Conservation (phyloP, 192 early-diverging fungal genomes). For the Podila horticola region DNA sequence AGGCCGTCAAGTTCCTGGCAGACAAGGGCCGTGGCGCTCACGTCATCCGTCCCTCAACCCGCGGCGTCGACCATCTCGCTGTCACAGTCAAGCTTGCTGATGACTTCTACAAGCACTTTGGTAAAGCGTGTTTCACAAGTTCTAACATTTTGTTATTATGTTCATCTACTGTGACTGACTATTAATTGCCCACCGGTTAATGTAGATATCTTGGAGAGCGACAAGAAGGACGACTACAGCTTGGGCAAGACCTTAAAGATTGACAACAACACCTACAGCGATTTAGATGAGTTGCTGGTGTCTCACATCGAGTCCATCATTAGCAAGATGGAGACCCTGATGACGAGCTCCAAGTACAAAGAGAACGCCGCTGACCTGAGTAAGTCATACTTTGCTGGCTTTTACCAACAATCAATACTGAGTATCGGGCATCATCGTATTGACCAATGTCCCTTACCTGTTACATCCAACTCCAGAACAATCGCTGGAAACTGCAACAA, state of each 20-base stretch:
- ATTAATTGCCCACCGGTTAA: too few species aligned
- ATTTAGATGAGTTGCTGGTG: slow-evolving; percentile 92
- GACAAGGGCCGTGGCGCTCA: slow-evolving; percentile 75
- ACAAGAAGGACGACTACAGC: slow-evolving; percentile 78
- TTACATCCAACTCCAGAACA: slow-evolving; percentile 29
- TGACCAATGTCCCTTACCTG: too few species aligned
- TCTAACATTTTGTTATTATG: background rate
- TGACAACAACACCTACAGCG: slow-evolving; percentile 77
- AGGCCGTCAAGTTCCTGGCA: slow-evolving; percentile 80
- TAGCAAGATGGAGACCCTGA: slow-evolving; percentile 74
- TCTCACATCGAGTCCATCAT: slow-evolving; percentile 88
- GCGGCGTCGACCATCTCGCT: slow-evolving; percentile 87
- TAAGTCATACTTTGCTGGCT: slow-evolving; percentile 50
- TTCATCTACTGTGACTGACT: background rate
- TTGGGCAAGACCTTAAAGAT: slow-evolving; percentile 77
- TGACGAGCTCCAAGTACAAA: slow-evolving; percentile 83
- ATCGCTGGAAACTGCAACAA: slow-evolving; percentile 56
- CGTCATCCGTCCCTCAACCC: slow-evolving; percentile 92
- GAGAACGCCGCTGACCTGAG: slow-evolving; percentile 66
- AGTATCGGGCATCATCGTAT: too few species aligned
- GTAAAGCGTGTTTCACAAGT: slow-evolving; percentile 23
- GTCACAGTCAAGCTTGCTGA: slow-evolving; percentile 95
- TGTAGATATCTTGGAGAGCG: slow-evolving; percentile 73
- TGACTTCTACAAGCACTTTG: slow-evolving; percentile 89
- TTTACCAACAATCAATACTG: background rate